phyloP scores from a whole-genome alignment of 805 yeast species.

The Barnettozyma sp. region DNA sequence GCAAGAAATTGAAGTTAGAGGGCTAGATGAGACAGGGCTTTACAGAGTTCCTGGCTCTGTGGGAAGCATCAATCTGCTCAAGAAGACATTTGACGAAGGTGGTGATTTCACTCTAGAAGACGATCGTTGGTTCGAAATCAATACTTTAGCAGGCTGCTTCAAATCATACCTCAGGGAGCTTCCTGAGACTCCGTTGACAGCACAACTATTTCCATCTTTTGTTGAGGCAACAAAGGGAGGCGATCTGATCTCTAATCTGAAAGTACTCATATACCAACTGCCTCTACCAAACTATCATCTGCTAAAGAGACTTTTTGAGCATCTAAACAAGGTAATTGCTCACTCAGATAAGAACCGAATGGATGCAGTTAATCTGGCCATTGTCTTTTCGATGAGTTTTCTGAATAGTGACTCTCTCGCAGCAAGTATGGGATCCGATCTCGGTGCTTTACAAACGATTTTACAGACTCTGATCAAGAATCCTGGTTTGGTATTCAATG shows the following conservation, averaged over 20 bases:
- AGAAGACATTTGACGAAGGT: slow-evolving; percentile 48
- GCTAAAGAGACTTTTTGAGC: slow-evolving; percentile 58
- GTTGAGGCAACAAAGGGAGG: slow-evolving; percentile 32
- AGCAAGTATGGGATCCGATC: slow-evolving; percentile 40
- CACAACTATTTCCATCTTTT: slow-evolving; percentile 55
- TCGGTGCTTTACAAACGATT: slow-evolving; percentile 48
- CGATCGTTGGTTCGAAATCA: slow-evolving; percentile 67
- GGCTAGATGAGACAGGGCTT: slow-evolving; percentile 84
- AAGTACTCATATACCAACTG: slow-evolving; percentile 33
- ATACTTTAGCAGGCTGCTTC: slow-evolving; percentile 83
- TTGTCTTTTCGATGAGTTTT: slow-evolving; percentile 71
- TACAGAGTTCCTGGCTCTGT: slow-evolving; percentile 69
- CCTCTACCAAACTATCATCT: slow-evolving; percentile 66
- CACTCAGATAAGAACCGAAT: slow-evolving; percentile 68
- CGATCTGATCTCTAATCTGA: slow-evolving; percentile 29
- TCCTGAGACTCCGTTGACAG: slow-evolving; percentile 77
- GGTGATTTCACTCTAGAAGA: slow-evolving; percentile 40
- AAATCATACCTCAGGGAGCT: slow-evolving; percentile 78
- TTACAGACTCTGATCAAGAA: slow-evolving; percentile 40
- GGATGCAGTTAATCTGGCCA: slow-evolving; percentile 86
- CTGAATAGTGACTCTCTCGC: slow-evolving; percentile 38
- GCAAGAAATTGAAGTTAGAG: slow-evolving; percentile 75
- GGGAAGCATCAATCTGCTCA: slow-evolving; percentile 48
- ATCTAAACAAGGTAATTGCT: slow-evolving; percentile 60
- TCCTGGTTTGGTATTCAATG: slow-evolving; percentile 30